Base-by-base conservation (phyloP, 257 asterid species). In the Solanum acaule region DNA sequence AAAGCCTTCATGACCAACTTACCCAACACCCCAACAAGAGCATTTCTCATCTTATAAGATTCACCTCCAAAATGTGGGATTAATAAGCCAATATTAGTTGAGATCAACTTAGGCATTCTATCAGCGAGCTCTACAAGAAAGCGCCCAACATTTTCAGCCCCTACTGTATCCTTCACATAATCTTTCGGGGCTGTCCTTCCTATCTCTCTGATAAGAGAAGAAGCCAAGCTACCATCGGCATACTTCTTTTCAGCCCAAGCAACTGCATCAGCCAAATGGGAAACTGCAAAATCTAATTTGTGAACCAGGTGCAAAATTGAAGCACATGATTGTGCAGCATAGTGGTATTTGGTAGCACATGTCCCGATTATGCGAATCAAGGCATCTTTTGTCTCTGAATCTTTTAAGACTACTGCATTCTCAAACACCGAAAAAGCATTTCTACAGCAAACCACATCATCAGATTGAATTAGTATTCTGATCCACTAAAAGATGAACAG, bases 51-150 rank as follows among this genome's bases (percentile, higher is more conserved):
- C 93, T 97, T 97, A 90, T 97, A 96, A 34, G 99, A 96, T 67
- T 97, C 99, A 70, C 99, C 99, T 77, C 98, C 98, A 94, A 97
- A 97, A 90, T 96, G 99, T 10, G 98, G 99, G 89, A 97, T 93
- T 89, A 97, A 91, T 92, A 97, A 92, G 63, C 99, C 99, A 81
- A 96, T 92, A 90, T 97, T 97, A 10, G 91, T 93, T 33, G 99
- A 94, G 85, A 96, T 65, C 90, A 96, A 90, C 92, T 94, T 97
- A 42, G 99, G 99, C 92, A 96, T 88, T 87, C 94, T 89, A 88
- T 95, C 98, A 72, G 98, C 94, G 33, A 97, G 92, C 93, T 97
- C 99, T 35, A 97, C 95, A 15, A 97, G 96, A 92, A 97, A 97
- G 78, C 98, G 93, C 52, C 99, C 98, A 85, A 97, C 87, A 90